A percentile compares a stretch with the other conserved stretches of the same genome.
These are phyloP conservation scores for Boletus patriciae DNA, from an alignment of 768 basidiomycete species.

Conservation along the genomic window DNA sequence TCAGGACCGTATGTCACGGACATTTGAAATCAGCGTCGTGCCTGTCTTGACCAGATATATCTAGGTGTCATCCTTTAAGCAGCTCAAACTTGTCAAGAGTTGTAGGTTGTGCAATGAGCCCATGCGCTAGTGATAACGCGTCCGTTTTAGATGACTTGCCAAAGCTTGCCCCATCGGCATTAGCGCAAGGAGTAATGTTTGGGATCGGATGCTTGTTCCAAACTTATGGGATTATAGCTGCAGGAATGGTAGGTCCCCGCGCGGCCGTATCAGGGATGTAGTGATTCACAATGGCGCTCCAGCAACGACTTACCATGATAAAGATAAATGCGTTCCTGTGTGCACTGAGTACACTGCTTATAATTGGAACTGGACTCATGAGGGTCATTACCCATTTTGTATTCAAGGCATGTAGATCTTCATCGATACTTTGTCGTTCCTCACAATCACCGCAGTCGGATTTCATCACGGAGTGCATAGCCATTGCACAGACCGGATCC, in stretches of 20 bases:
- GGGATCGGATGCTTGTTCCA: constrained; percentile 51
- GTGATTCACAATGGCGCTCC: not conserved
- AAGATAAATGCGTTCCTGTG: constrained; percentile 58
- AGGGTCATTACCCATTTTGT: constrained; percentile 64
- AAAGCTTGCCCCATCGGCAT: constrained; percentile 52
- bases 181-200: constrained; percentile 62
- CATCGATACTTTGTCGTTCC: not conserved
- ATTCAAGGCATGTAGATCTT: constrained; percentile 51
- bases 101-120: constrained; percentile 40
- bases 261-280: not conserved
- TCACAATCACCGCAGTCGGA: constrained; percentile 42
- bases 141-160: constrained; percentile 40
- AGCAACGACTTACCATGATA: constrained; percentile 58
- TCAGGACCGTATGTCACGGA: constrained; percentile 25
- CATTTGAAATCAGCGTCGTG: not conserved
- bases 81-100: constrained; percentile 44
- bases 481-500: constrained; percentile 36
- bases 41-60: not conserved
- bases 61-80: constrained; percentile 65
- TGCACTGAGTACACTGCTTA: constrained; percentile 45
- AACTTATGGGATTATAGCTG: constrained; percentile 54
- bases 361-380: constrained; percentile 53
- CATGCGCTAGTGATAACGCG: not conserved
- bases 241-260: constrained; percentile 44
- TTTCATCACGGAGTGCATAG: constrained; percentile 56